These are phyloP conservation scores for Moesziomyces antarcticus DNA, from an alignment of 1,284 basidiomycete genomes.

Conservation along the genomic window DNA sequence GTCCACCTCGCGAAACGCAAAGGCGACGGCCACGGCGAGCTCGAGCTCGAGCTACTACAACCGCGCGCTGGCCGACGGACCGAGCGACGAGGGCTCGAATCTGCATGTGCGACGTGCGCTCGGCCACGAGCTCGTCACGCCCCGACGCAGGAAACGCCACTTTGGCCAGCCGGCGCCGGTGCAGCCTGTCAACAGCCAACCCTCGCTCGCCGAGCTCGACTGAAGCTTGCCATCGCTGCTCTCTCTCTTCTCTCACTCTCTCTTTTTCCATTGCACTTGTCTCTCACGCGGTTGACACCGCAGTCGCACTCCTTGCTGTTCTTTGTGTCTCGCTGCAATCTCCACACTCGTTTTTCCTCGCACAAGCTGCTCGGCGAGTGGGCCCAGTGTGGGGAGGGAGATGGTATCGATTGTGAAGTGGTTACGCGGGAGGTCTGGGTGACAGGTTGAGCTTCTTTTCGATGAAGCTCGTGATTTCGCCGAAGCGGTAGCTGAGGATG, in stretches of 20 bases:
- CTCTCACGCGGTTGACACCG: background rate
- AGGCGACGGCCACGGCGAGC: constrained; percentile 12
- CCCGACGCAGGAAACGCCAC: constrained; percentile 24
- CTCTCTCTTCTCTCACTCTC: background rate
- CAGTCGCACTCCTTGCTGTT: constrained; percentile 9
- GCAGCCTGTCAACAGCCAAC: constrained; percentile 2
- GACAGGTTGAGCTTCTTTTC: constrained; percentile 16
- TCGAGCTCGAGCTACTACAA: constrained; percentile 10
- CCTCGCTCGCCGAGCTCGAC: constrained; percentile 8
- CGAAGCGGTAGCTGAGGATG: constrained; percentile 20
- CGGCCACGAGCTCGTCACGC: constrained; percentile 5
- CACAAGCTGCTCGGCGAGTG: no score
- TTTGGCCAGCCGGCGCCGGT: constrained; percentile 19
- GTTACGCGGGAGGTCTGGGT: background rate
- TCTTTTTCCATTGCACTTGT: constrained; percentile 5
- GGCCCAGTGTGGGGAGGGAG: no score
- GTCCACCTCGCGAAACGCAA: background rate
- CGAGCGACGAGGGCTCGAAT: constrained; percentile 7
- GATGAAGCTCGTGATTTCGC: constrained; percentile 21
- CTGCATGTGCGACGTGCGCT: constrained; percentile 16
- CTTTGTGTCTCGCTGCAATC: background rate
- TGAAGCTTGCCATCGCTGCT: background rate
- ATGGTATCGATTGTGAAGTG: no score
- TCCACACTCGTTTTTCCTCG: background rate
- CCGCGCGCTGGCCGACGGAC: constrained; percentile 13